A percentile compares a stretch with the other conserved stretches of the same genome.
Evolutionary conservation across 2,329 filamentous ascomycete genomes (phyloP).

Genomic region (Endocalyx cinctus): DNA sequence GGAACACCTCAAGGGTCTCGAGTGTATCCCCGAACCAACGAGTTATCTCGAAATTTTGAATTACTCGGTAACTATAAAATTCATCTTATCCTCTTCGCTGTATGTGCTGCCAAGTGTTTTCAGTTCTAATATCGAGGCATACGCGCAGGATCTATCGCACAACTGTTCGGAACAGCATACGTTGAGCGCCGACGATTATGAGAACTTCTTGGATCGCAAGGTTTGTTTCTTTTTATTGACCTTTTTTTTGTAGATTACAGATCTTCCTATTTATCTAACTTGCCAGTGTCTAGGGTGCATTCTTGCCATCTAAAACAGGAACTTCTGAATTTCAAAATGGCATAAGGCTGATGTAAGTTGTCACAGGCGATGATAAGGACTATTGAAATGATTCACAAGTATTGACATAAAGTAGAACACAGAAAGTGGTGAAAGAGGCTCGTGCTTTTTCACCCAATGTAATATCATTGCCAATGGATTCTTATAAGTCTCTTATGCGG

Average conservation of each 20-base stretch:
- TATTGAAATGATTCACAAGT: neutral
- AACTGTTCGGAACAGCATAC: slow-evolving; percentile 1
- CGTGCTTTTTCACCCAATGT: slow-evolving; percentile 23
- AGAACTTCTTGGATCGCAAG: slow-evolving; percentile 12
- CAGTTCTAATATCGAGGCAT: neutral
- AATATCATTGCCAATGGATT: slow-evolving; percentile 17
- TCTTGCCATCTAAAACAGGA: slow-evolving; percentile 5
- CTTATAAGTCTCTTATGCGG: slow-evolving; percentile 22
- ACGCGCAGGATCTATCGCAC: neutral
- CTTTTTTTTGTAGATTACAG: neutral
- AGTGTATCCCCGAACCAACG: slow-evolving; percentile 6
- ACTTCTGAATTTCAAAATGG: slow-evolving; percentile 3
- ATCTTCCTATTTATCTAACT: no score
- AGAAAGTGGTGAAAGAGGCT: slow-evolving; percentile 15
- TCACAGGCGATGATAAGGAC: neutral
- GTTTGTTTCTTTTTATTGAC: slow-evolving; percentile 1
- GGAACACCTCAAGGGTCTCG: slow-evolving; percentile 1
- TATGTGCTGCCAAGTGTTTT: neutral
- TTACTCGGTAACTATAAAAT: slow-evolving; percentile 17
- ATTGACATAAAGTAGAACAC: slow-evolving; percentile 9
- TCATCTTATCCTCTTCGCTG: neutral
- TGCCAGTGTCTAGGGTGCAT: slow-evolving; percentile 11
- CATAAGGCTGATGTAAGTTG: slow-evolving; percentile 7
- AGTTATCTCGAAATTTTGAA: slow-evolving; percentile 17
- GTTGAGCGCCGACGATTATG: slow-evolving; percentile 8